Conservation (phyloP, 2,329 filamentous ascomycete genomes). For the Bipolaris zeicola region DNA sequence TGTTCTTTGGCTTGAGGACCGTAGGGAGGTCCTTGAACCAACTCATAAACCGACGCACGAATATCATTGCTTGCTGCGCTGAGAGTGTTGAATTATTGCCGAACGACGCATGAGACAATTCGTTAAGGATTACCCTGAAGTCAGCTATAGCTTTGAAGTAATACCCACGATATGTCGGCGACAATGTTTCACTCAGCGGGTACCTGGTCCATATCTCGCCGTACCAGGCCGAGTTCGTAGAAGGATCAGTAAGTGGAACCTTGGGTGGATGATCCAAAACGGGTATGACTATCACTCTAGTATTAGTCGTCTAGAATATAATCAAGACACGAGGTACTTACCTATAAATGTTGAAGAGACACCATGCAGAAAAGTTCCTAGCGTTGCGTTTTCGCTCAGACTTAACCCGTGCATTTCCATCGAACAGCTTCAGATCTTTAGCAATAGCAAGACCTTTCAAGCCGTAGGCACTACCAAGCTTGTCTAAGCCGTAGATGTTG, state of each 20-base stretch:
- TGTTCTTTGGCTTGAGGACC: background rate
- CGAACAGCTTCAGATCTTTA: constrained; percentile 19
- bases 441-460: constrained; percentile 20
- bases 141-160: constrained; percentile 13
- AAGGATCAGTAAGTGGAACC: constrained; percentile 17
- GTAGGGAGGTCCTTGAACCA: background rate
- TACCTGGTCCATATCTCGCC: constrained; percentile 16
- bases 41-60: constrained; percentile 6
- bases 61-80: background rate
- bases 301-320: constrained; percentile 15
- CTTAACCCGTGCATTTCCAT: background rate
- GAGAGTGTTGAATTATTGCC: background rate
- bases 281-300: constrained; percentile 3
- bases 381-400: background rate
- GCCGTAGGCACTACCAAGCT: constrained; percentile 12
- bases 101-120: constrained; percentile 9
- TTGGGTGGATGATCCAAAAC: constrained; percentile 5
- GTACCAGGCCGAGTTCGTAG: constrained; percentile 21
- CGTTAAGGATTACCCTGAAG: constrained; percentile 18
- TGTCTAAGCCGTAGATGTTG: constrained; percentile 16
- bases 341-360: background rate
- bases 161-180: constrained; percentile 6
- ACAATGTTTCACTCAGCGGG: background rate
- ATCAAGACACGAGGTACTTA: background rate
- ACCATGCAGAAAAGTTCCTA: background rate